Conservation (phyloP, 768 basidiomycete genomes). For the Lactifluus subvellereus region DNA sequence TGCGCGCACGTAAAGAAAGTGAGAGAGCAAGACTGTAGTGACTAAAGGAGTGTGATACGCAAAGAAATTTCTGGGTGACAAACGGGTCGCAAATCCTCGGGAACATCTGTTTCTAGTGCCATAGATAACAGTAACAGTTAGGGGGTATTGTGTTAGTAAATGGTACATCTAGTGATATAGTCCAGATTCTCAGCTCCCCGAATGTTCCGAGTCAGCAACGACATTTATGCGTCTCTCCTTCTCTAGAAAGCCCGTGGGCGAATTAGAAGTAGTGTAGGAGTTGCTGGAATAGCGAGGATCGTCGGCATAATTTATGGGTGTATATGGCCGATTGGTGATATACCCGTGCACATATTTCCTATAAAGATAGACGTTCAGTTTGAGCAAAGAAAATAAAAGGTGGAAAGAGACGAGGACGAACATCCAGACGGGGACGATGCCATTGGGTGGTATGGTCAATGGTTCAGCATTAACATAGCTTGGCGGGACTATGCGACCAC, state of each 20-base stretch:
- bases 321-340: not conserved
- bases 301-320: not conserved
- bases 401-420: conserved; percentile 24
- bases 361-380: not conserved
- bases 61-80: not conserved
- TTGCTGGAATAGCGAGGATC: not conserved
- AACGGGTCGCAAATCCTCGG: not conserved
- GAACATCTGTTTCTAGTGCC: not conserved
- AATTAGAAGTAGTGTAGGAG: not conserved
- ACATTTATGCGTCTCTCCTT: not conserved
- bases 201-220: not conserved
- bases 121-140: not conserved
- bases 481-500: conserved; percentile 59
- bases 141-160: not conserved
- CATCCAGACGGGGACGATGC: conserved; percentile 66
- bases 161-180: not conserved
- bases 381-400: too few relatives aligned
- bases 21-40: not conserved
- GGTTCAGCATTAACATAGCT: conserved; percentile 59
- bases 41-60: not conserved
- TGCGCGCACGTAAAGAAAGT: not conserved
- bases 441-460: conserved; percentile 68
- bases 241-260: not conserved
- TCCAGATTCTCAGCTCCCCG: not conserved
- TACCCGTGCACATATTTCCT: conserved; percentile 2